Percentiles rank a stretch among this genome's conserved stretches.
phyloP scores from a whole-genome alignment of 2,329 filamentous ascomycete species.

The Cadophora sp. region DNA sequence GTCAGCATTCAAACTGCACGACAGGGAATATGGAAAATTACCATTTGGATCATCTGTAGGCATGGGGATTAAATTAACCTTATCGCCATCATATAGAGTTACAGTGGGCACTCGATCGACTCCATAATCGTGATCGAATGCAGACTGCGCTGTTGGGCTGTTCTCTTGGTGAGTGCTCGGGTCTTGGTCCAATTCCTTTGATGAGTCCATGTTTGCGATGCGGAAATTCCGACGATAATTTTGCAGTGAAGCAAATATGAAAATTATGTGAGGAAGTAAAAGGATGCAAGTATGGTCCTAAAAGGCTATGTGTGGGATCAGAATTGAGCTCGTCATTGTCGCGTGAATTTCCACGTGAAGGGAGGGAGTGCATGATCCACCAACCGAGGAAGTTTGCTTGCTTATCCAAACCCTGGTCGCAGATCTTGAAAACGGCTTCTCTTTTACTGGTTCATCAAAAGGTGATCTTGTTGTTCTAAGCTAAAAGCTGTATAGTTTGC shows the following conservation, averaged over 20 bases:
- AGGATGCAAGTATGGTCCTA: no score
- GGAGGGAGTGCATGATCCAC: not conserved
- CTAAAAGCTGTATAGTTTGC: no score
- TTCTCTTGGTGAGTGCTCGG: not conserved
- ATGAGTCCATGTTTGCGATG: not conserved
- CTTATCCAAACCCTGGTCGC: not conserved
- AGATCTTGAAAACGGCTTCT: no score
- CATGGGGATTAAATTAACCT: not conserved
- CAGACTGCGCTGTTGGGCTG: not conserved
- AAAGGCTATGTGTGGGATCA: not conserved
- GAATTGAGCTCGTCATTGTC: not conserved
- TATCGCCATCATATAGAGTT: not conserved
- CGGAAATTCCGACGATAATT: not conserved
- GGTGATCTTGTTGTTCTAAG: not conserved
- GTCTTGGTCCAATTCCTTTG: not conserved
- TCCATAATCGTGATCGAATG: not conserved
- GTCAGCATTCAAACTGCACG: not conserved
- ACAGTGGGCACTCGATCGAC: not conserved
- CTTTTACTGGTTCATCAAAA: no score
- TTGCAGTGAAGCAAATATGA: not conserved
- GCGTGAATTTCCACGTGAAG: not conserved
- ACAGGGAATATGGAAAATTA: not conserved
- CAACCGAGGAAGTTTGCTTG: not conserved
- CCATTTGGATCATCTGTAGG: slow-evolving; percentile 6
- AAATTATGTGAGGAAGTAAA: no score